Evolutionary conservation across 305 asterid genomes (phyloP).

Genomic region (Stenogyne calaminthoides): DNA sequence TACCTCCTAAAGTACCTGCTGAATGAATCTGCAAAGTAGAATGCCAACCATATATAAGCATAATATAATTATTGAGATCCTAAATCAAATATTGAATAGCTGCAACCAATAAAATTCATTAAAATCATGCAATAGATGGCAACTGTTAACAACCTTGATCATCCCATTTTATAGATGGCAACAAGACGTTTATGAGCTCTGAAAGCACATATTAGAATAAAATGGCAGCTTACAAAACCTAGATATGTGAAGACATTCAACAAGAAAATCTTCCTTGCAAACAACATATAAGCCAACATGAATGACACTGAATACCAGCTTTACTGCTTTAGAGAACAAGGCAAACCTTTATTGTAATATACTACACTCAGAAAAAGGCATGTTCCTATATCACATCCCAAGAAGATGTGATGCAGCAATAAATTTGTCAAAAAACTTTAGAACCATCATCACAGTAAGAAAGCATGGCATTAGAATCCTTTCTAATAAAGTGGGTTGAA

Average conservation of each 20-base stretch:
- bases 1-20: conserved; percentile 74
- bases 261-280: neutral
- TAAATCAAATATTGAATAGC: conserved; percentile 13
- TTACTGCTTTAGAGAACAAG: neutral
- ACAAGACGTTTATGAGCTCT: neutral
- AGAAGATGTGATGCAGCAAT: neutral
- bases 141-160: neutral
- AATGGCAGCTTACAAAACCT: neutral
- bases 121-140: neutral
- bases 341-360: neutral
- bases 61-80: neutral
- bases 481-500: neutral
- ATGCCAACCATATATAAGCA: conserved; percentile 18
- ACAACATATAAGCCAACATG: neutral
- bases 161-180: neutral
- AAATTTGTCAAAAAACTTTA: neutral
- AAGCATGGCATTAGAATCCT: neutral
- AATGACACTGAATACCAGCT: neutral
- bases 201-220: neutral
- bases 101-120: neutral
- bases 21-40: conserved; percentile 66
- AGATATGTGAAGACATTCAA: neutral
- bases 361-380: neutral
- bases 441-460: neutral
- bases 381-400: neutral